Conservation (phyloP, 2,329 filamentous ascomycete genomes). For the Scedosporium apiospermum region DNA sequence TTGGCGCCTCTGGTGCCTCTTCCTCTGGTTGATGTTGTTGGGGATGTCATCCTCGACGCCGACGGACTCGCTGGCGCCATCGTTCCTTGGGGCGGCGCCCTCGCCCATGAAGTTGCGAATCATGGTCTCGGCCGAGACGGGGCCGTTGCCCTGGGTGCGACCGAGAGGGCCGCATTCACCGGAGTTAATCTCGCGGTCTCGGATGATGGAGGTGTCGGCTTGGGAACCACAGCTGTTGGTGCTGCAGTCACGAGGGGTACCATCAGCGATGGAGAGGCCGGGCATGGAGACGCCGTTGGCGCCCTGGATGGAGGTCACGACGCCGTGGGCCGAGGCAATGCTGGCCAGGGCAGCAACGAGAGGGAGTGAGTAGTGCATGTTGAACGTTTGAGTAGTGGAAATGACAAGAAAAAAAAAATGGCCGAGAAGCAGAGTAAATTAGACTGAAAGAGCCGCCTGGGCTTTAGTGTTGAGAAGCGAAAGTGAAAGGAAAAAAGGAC, state of each 20-base stretch:
- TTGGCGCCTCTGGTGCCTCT: slow-evolving; percentile 11
- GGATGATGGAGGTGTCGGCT: slow-evolving; percentile 62
- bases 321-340: slow-evolving; percentile 46
- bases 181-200: slow-evolving; percentile 45
- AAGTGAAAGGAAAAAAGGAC: neutral
- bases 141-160: slow-evolving; percentile 49
- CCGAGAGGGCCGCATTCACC: slow-evolving; percentile 49
- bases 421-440: neutral
- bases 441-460: neutral
- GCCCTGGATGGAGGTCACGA: slow-evolving; percentile 45
- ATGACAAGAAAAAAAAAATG: neutral
- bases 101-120: slow-evolving; percentile 51
- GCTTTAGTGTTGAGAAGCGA: neutral
- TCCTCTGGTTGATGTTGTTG: neutral
- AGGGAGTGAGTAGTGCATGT: slow-evolving; percentile 18
- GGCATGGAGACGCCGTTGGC: slow-evolving; percentile 56
- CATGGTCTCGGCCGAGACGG: slow-evolving; percentile 47
- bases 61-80: slow-evolving; percentile 25
- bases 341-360: slow-evolving; percentile 29
- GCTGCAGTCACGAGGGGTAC: slow-evolving; percentile 58
- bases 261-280: slow-evolving; percentile 47
- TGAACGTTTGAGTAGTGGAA: neutral
- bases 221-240: slow-evolving; percentile 54
- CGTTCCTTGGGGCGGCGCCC: slow-evolving; percentile 19
- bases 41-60: slow-evolving; percentile 36